Base-by-base conservation (phyloP, 2,329 filamentous ascomycete species). In the Verticillium alfalfae region DNA sequence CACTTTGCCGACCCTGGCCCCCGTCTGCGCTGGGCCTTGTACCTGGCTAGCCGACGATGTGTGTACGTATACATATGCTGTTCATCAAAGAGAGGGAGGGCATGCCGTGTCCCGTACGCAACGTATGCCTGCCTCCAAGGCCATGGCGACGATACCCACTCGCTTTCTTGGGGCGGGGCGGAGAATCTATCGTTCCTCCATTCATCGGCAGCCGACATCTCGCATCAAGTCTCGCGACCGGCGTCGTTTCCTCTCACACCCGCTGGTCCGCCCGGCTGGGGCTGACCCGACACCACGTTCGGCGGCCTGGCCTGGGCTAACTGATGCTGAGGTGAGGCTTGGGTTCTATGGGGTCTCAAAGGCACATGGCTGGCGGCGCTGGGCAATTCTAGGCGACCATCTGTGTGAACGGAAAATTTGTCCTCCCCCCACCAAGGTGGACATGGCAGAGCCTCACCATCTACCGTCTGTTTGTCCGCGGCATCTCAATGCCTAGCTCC, bases 151-250 rank as follows among this genome's bases (percentile, higher is more conserved):
- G n/a, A 52, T 52, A 52, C 8, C 45, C 45, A 52, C 45, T 52
- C n/a, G 12, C 45, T 26, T 13, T 31, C 26, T 31, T 31, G 26
- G 26, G 26, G 26, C 26, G 45, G 45, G 45, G 45, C 57, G 57
- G 57, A 58, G 57, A 58, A 58, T 58, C 57, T 58, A 38, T 31
- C 57, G n/a, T 58, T 52, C 57, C 57, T 58, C 57, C 57, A 58
- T 58, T 58, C 57, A 58, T 22, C 57, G 22, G 10, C 5, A 52
- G 18, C 45, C 18, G 45, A 3, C 45, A 18, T 22, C 18, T 52
- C 45, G 13, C 36, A 37, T 26, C 26, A 31, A 22, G n/a, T 52
- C 45, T 52, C 45, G 18, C 18, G 45, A 10, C n/a, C 45, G 26
- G 45, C 45, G 45, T 49, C 41, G 41, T 52, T 4, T 16, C 37